Percentiles rank a stretch among this genome's conserved stretches.
Conservation (phyloP, 495 filamentous ascomycete genomes). For the Aspergillus homomorphus region DNA sequence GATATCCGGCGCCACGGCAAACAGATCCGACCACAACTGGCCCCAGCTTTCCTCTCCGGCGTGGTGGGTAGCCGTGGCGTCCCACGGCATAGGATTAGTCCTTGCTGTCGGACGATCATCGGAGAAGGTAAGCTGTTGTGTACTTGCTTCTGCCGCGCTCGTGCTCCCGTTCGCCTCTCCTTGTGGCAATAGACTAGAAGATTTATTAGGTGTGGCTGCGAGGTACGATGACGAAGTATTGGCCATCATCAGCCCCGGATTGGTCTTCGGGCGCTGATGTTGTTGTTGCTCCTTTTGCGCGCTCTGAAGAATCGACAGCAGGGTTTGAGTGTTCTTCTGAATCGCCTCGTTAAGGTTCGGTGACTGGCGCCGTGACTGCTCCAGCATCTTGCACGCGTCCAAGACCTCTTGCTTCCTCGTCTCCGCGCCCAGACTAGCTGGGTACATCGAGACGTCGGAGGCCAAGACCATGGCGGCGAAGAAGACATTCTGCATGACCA, state of each 20-base stretch:
- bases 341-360: conserved; percentile 20
- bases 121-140: background rate
- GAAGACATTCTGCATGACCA: conserved; percentile 28
- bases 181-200: background rate
- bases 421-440: conserved; percentile 21
- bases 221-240: too few relatives aligned
- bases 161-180: background rate
- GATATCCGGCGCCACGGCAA: conserved; percentile 2
- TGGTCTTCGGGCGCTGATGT: background rate
- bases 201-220: background rate
- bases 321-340: conserved; percentile 28
- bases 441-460: conserved; percentile 29
- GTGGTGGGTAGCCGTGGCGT: background rate
- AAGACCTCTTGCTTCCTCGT: conserved; percentile 24
- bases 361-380: conserved; percentile 25
- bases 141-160: background rate
- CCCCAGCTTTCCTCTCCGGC: conserved; percentile 22
- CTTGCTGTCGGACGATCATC: background rate
- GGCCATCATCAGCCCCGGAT: background rate
- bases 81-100: background rate
- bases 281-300: conserved; percentile 9
- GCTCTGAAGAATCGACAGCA: conserved; percentile 24
- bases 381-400: conserved; percentile 23
- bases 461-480: conserved; percentile 30
- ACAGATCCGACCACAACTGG: conserved; percentile 20